Base-by-base conservation (phyloP, 306 rosid genomes). In the Cotoneaster glaucophyllus region DNA sequence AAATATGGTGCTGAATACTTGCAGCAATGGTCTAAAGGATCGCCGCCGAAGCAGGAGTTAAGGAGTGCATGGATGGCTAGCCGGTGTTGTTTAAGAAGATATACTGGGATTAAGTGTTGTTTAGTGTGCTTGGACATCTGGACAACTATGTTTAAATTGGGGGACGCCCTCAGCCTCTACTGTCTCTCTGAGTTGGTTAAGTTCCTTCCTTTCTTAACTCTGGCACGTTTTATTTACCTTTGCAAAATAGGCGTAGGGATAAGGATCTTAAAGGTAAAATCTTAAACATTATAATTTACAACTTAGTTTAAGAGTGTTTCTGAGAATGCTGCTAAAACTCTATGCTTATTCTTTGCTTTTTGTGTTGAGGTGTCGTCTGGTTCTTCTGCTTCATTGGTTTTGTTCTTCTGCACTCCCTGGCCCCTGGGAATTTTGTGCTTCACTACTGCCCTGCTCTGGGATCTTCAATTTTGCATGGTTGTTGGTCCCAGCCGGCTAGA, bases 31-130 rank as follows among this genome's bases (percentile, higher is more conserved):
- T 44, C 59, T 90, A 62, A 92, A 90, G 88, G 99, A 95, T 32
- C 90, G 97, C 0, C 97, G 90, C 83, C 74, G 97, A 24, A 92
- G 97, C 92, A 90, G 97, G 82, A 95, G 99, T 80, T 95, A 80
- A 92, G 73, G 82, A 76, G 71, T 50, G 67, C 37, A 14, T 76
- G 65, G 75, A 67, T 62, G 48, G 73, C 69, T 70, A 44, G 73
- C 65, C 75, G 81, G 75, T 69, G 64, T 63, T 77, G 78, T 77
- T 79, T 50, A 68, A 78, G 88, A 82, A 85, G 86, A 82, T 77
- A 19, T 79, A 78, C 85, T 86, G 84, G 73, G 79, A 80, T 85
- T 86, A 82, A 82, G 84, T 90, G 80, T 80, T 74, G 79, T 78
- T 74, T 85, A 76, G 79, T 79, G 87, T 87, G 88, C 82, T 86